Base-by-base conservation (phyloP, 2,329 filamentous ascomycete species). In the Xylaria arbuscula region DNA sequence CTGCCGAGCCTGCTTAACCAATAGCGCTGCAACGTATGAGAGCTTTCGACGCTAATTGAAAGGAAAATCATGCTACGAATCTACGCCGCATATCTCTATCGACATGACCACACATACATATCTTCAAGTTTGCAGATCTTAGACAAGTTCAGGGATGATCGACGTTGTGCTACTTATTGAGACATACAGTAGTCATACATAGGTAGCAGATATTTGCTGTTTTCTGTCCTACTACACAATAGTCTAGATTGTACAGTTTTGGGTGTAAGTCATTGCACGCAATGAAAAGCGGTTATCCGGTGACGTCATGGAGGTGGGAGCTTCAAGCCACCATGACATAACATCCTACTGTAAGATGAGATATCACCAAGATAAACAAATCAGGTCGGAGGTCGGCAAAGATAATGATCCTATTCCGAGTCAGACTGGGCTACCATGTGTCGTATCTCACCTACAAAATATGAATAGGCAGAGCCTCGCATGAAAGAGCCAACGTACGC, bases 251-350 rank as follows among this genome's bases (percentile, higher is more conserved):
- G 28, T 19, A 6, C 32, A 34, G 48, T 54, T 55, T 60, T 45
- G 45, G 8, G 47, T n/a, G 38, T 38, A 28, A 28, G 28, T 28
- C n/a, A 13, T 42, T 51, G 62, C 22, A 57, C 22, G 51, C 40
- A 22, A 11, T 55, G n/a, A 56, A 19, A 15, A 32, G 2, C 53
- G 32, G 40, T 60, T 64, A 28, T 36, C 24, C 13, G 28, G 38
- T 69, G 67, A 69, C 67, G 67, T 69, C 67, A 69, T 59, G 24
- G 36, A 48, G 6, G 40, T 47, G n/a, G 54, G 40, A 62, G 51
- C 38, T 56, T 61, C 22, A 17, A 32, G 56, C 60, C 60, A 63
- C 64, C 48, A 61, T 67, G 67, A 67, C 67, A 69, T 67, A 64
- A 58, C 54, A 24, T 28, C 3, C 42, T 28, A 48, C 40, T 34